These are phyloP conservation scores for Collybiopsis luxurians DNA, from an alignment of 768 basidiomycete genomes.

Conservation along the genomic window DNA sequence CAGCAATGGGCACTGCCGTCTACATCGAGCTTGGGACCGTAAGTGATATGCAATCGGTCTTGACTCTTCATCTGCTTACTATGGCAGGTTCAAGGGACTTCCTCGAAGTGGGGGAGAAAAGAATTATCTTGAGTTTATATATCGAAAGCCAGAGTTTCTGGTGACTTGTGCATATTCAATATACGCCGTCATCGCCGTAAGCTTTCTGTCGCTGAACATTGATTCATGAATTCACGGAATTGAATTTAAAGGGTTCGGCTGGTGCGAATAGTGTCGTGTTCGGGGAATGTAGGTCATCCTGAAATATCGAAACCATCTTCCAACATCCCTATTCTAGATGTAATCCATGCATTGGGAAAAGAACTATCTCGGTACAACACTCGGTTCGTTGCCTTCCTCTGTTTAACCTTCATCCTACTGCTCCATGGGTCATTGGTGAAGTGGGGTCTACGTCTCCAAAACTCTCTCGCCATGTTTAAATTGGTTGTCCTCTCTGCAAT, in stretches of 20 bases:
- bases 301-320: not conserved
- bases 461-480: constrained; percentile 60
- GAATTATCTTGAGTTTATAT: constrained; percentile 74
- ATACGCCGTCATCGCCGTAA: constrained; percentile 56
- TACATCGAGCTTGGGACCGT: constrained; percentile 79
- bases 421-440: constrained; percentile 54
- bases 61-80: not conserved
- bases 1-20: constrained; percentile 64
- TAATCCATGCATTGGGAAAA: constrained; percentile 50
- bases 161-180: constrained; percentile 56
- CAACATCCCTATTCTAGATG: constrained; percentile 36
- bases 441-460: constrained; percentile 62
- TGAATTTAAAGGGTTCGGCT: constrained; percentile 44
- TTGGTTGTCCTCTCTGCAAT: constrained; percentile 52
- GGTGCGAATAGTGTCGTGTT: constrained; percentile 64
- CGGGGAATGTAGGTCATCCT: constrained; percentile 56
- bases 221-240: not conserved
- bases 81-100: constrained; percentile 45
- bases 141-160: constrained; percentile 57
- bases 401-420: constrained; percentile 53
- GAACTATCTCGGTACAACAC: constrained; percentile 43
- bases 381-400: constrained; percentile 52
- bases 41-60: constrained; percentile 13
- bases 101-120: constrained; percentile 76
- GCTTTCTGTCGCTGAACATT: constrained; percentile 17